phyloP scores from a whole-genome alignment of 2,329 filamentous ascomycete species.

The Aspergillus brunneoviolaceus region DNA sequence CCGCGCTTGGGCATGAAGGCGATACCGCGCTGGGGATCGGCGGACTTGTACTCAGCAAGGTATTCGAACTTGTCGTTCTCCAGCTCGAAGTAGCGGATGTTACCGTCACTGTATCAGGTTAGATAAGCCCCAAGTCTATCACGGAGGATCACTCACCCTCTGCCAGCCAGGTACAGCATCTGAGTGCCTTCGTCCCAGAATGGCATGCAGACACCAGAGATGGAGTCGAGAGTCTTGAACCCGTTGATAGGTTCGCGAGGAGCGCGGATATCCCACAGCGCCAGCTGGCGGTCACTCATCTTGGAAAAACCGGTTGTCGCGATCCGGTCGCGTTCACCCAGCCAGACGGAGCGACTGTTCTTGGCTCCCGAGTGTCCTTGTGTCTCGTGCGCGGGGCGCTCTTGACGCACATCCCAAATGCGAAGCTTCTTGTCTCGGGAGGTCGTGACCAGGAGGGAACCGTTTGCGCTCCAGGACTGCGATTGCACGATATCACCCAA shows the following conservation, averaged over 20 bases:
- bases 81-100: slow-evolving; percentile 98
- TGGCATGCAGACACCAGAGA: slow-evolving; percentile 97
- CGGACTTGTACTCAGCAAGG: slow-evolving; percentile 95
- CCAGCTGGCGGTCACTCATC: slow-evolving; percentile 97
- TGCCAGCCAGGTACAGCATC: slow-evolving; percentile 93
- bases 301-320: slow-evolving; percentile 96
- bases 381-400: slow-evolving; percentile 80
- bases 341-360: slow-evolving; percentile 95
- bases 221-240: slow-evolving; percentile 87
- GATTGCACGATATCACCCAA: slow-evolving; percentile 93
- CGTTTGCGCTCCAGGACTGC: slow-evolving; percentile 90
- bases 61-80: slow-evolving; percentile 99
- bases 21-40: slow-evolving; percentile 88
- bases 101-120: slow-evolving; percentile 70
- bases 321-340: slow-evolving; percentile 94
- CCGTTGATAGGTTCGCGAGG: slow-evolving; percentile 79
- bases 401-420: slow-evolving; percentile 95
- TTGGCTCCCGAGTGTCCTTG: slow-evolving; percentile 89
- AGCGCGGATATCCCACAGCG: slow-evolving; percentile 88
- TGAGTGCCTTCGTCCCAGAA: slow-evolving; percentile 99
- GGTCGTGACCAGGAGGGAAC: slow-evolving; percentile 82
- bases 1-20: slow-evolving; percentile 94
- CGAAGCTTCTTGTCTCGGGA: slow-evolving; percentile 97
- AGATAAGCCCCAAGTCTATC: slow-evolving; percentile 5
- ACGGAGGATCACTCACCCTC: slow-evolving; percentile 65